Base-by-base conservation (phyloP, 139 green algal species). In the Closterium sp. region DNA sequence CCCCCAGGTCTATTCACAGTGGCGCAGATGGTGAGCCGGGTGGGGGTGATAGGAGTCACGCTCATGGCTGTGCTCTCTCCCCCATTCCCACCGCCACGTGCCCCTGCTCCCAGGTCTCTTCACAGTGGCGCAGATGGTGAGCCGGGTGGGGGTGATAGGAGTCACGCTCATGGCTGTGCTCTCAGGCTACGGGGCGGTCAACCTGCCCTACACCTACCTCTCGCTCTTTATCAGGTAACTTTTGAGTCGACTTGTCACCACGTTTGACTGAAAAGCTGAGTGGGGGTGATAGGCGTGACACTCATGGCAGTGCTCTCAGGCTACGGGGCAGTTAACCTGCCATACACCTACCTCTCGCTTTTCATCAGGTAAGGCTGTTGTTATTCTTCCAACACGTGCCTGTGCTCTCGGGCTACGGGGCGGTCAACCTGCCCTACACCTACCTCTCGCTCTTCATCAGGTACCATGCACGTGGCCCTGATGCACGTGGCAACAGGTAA, bases 201-300 rank as follows among this genome's bases (percentile, higher is more conserved):
- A 96, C 91, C 96, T 99, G 73, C 98, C 98, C 21, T 99, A 97
- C 95, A 96, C 95, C 2, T 99, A 99, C 96, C 97, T 99, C 24
- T 97, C 92, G 9, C 45, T 95, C 2, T 95, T 93, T 38, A 31
- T 95, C 21, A 93, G 92, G 92, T 94, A n/a, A n/a, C n/a, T n/a
- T n/a, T n/a, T n/a, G n/a, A n/a, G n/a, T n/a, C n/a, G n/a, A n/a
- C n/a, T n/a, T n/a, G n/a, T n/a, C n/a, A n/a, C n/a, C n/a, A n/a
- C n/a, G n/a, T n/a, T n/a, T n/a, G n/a, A n/a, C n/a, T n/a, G n/a
- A n/a, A n/a, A n/a, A 97, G 96, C 88, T 95, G 98, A 1, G 95
- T 99, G 88, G 97, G 98, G 2, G 97, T 98, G 85, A 88, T 99
- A 45, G 98, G 98, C 50, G 97, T 98, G 4, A 97, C 97, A 91